These are phyloP conservation scores for Cordyceps sp. DNA, from an alignment of 2,329 filamentous ascomycete genomes.

Conservation along the genomic window DNA sequence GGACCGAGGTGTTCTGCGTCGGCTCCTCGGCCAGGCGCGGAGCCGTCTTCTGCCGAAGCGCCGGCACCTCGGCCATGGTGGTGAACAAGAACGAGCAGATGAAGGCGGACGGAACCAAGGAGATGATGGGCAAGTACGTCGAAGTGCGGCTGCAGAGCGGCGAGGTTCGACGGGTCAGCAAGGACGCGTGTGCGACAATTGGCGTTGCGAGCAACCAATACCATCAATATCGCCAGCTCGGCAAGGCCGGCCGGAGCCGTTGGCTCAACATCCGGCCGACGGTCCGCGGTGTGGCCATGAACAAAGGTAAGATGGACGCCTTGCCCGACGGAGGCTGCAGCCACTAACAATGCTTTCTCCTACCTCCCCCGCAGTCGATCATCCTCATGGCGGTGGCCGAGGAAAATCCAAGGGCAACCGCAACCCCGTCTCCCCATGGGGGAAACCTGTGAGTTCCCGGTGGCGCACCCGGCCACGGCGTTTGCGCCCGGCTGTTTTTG, in stretches of 20 bases:
- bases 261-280: constrained; percentile 93
- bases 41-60: constrained; percentile 86
- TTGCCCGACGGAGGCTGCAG: no score
- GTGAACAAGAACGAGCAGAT: constrained; percentile 75
- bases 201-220: constrained; percentile 88
- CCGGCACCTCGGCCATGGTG: constrained; percentile 80
- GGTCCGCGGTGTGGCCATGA: constrained; percentile 96
- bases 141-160: constrained; percentile 81
- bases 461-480: not conserved
- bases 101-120: constrained; percentile 37
- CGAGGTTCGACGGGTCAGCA: constrained; percentile 76
- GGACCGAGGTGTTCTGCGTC: constrained; percentile 84
- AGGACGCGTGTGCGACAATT: constrained; percentile 86
- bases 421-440: constrained; percentile 91
- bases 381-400: constrained; percentile 96
- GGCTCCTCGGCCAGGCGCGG: constrained; percentile 57
- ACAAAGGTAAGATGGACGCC: constrained; percentile 47
- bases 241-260: constrained; percentile 84
- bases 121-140: constrained; percentile 60
- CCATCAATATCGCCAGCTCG: constrained; percentile 77
- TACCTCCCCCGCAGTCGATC: constrained; percentile 44
- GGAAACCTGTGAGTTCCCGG: constrained; percentile 58
- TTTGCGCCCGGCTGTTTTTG: no score
- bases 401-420: constrained; percentile 99
- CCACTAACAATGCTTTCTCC: constrained; percentile 3